A percentile compares a stretch with the other conserved stretches of the same genome.
Evolutionary conservation across 345 rosid species (phyloP).

Genomic region (Populus tremula): DNA sequence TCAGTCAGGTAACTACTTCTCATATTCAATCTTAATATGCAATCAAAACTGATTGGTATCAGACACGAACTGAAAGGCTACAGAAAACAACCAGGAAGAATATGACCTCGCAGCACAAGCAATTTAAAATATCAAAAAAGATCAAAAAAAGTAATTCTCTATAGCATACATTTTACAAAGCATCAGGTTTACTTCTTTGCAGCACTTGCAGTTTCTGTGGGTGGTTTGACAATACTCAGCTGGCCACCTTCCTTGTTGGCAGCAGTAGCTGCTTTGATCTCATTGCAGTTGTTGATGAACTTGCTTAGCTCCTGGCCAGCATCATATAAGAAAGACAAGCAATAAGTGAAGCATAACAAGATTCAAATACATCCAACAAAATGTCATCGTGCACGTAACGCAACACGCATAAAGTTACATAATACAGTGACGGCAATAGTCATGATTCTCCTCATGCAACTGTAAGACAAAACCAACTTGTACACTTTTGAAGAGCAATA

Average conservation of each 20-base stretch:
- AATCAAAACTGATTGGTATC: not conserved
- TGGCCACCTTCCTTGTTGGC: constrained; percentile 83
- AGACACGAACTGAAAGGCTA: not conserved
- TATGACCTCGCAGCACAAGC: not conserved
- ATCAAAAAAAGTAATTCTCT: not conserved
- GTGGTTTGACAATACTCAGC: constrained; percentile 54
- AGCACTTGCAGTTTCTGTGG: constrained; percentile 34
- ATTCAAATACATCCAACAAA: not conserved
- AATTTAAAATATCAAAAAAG: not conserved
- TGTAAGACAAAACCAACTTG: too few relatives aligned
- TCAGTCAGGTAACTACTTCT: not conserved
- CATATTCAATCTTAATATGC: not conserved
- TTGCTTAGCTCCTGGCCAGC: constrained; percentile 65
- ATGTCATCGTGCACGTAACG: not conserved
- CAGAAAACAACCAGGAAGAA: not conserved
- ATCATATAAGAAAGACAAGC: not conserved
- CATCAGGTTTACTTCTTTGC: constrained; percentile 32
- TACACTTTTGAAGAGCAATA: too few relatives aligned
- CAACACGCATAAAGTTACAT: not conserved
- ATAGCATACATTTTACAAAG: not conserved
- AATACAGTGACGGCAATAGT: not conserved
- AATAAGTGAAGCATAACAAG: not conserved
- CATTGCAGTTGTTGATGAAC: constrained; percentile 87
- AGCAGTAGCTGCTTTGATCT: constrained; percentile 71
- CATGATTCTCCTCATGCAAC: too few relatives aligned